phyloP scores from a whole-genome alignment of 1,139 yeast species.

The Scheffersomyces parashehatae region DNA sequence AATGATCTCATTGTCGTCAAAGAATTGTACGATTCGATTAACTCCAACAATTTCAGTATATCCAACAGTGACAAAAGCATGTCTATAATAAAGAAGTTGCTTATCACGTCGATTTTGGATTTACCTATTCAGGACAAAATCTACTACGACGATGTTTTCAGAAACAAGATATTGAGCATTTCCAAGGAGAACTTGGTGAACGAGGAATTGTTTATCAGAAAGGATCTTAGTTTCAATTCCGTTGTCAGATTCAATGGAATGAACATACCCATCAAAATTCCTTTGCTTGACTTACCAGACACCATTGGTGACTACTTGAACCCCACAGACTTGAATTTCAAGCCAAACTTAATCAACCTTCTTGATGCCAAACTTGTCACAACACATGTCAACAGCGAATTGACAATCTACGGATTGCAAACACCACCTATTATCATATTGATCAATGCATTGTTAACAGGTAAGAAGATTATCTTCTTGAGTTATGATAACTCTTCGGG shows the following conservation, averaged over 20 bases:
- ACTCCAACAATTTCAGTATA: slow-evolving; percentile 33
- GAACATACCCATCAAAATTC: slow-evolving; percentile 47
- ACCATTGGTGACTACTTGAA: slow-evolving; percentile 46
- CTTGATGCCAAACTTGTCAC: slow-evolving; percentile 36
- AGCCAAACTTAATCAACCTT: slow-evolving; percentile 41
- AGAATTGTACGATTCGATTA: slow-evolving; percentile 37
- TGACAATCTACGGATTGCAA: slow-evolving; percentile 54
- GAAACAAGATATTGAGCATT: slow-evolving; percentile 41
- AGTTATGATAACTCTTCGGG: slow-evolving; percentile 59
- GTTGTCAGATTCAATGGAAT: slow-evolving; percentile 36
- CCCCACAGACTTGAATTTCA: slow-evolving; percentile 49
- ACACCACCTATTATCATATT: slow-evolving; percentile 61
- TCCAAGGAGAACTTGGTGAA: slow-evolving; percentile 28
- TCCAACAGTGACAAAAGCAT: slow-evolving; percentile 28
- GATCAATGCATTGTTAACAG: slow-evolving; percentile 59
- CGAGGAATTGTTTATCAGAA: slow-evolving; percentile 40
- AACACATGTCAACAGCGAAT: slow-evolving; percentile 33
- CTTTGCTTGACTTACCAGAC: slow-evolving; percentile 45
- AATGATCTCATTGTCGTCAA: slow-evolving; percentile 21
- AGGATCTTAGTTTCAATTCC: slow-evolving; percentile 47
- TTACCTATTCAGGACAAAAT: slow-evolving; percentile 49
- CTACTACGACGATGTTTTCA: slow-evolving; percentile 39
- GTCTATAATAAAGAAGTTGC: slow-evolving; percentile 36
- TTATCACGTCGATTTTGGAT: slow-evolving; percentile 48
- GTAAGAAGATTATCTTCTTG: slow-evolving; percentile 53